Evolutionary conservation across 73 alveolate species (phyloP), one percentile per base, ranked within the genome.

Genomic region (Paramecium caudatum): DNA sequence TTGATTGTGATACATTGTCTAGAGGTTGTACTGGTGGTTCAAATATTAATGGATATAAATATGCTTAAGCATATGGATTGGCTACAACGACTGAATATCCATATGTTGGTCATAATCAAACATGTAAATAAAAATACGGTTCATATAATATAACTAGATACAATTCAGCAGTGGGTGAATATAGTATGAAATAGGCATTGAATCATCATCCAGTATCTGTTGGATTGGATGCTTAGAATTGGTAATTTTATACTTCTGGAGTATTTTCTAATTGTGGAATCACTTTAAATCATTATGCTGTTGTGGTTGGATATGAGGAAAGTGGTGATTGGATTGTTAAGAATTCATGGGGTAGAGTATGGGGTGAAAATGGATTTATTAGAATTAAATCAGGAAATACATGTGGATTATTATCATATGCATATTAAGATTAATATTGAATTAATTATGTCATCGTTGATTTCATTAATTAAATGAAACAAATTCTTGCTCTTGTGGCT

Each of bases 1-100:
- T 96, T 62, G 99, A 97, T 92, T 97, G 99, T 92, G 91, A 95
- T 30, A 55, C 27, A 13, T 43, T 46, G 4, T 88, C 90, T 33
- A 32, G 62, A 41, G 96, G 96, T 23, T 92, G 96, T 82, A 25
- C 45, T 12, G 93, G 94, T 25, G 96, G 96, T 6, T 43, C 48
- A 25, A 80, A 49, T 81, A 21, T 33, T 4, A 36, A 50, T 32
- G 95, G 92, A 70, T 30, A 74, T 48, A 81, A 37, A 39, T 90
- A 50, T 92, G 82, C 68, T 32, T 34, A 32, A 36, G 17, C 37
- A 19, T 33, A 48, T 34, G 92, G 92, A 17, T 36, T 90, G 41
- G 88, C 41, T 1, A 34, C 47, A 25, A 45, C 74, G 8, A 46
- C 36, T 8, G 63, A 30, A 32, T 92, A 92, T 63, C 94, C 94